A percentile compares a stretch with the other conserved stretches of the same genome.
These are phyloP conservation scores for Xylaria hypoxylon DNA, from an alignment of 2,329 filamentous ascomycete species.

Conservation along the genomic window DNA sequence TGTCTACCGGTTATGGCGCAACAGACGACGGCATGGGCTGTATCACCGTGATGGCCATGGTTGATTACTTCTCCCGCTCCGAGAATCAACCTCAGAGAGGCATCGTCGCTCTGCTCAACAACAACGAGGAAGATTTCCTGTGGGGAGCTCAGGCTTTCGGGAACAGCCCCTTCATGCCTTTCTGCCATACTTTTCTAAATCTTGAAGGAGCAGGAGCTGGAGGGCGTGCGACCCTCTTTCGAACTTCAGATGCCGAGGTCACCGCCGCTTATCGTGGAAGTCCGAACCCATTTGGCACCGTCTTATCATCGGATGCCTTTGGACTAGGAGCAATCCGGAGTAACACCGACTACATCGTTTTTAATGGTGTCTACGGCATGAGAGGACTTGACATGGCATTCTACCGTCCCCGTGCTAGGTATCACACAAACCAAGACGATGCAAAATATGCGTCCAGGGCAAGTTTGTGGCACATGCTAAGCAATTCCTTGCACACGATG, in stretches of 20 bases:
- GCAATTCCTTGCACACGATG: conserved; percentile 80
- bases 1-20: conserved; percentile 90
- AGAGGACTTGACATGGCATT: conserved; percentile 94
- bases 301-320: conserved; percentile 87
- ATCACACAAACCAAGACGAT: conserved; percentile 93
- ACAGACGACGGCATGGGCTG: conserved; percentile 95
- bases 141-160: conserved; percentile 89
- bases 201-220: conserved; percentile 95
- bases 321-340: conserved; percentile 81
- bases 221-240: conserved; percentile 86
- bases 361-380: conserved; percentile 80
- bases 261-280: conserved; percentile 80
- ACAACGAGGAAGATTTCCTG: conserved; percentile 93
- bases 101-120: conserved; percentile 89
- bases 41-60: conserved; percentile 84
- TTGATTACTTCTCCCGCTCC: conserved; percentile 83
- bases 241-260: conserved; percentile 87
- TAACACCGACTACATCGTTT: conserved; percentile 90
- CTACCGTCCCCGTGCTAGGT: conserved; percentile 84
- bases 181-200: conserved; percentile 90
- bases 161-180: conserved; percentile 81
- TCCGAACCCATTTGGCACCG: conserved; percentile 83
- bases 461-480: conserved; percentile 95
- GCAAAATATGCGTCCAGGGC: conserved; percentile 77
- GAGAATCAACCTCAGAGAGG: conserved; percentile 81